A percentile compares a stretch with the other conserved stretches of the same genome.
Conservation (phyloP, 2,329 filamentous ascomycete species). For the Aspergillus proliferans region DNA sequence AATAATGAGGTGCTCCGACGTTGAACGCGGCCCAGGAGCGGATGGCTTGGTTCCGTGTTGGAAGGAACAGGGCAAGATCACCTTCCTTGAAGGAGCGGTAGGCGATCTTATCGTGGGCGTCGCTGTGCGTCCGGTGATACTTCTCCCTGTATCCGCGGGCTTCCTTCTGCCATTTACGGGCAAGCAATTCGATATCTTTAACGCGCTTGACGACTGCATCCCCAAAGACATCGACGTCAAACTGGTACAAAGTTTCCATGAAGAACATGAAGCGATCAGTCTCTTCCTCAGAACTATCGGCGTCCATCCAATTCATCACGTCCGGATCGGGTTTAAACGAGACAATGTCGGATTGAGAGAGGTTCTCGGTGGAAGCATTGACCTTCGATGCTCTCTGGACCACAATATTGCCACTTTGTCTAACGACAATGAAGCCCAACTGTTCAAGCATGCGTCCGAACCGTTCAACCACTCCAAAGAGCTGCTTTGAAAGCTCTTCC, state of each 20-base stretch:
- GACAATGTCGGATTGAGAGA: constrained; percentile 29
- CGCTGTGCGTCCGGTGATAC: constrained; percentile 70
- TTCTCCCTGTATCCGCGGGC: constrained; percentile 81
- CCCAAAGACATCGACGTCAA: constrained; percentile 77
- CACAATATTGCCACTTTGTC: constrained; percentile 65
- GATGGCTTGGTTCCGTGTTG: constrained; percentile 87
- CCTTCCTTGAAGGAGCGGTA: constrained; percentile 95
- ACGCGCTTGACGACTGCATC: constrained; percentile 83
- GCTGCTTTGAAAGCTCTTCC: constrained; percentile 74
- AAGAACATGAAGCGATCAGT: constrained; percentile 68
- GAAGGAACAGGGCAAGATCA: constrained; percentile 87
- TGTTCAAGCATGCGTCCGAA: constrained; percentile 78
- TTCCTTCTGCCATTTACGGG: constrained; percentile 89
- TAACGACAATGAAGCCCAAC: constrained; percentile 73
- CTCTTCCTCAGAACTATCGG: constrained; percentile 60
- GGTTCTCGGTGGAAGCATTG: constrained; percentile 32
- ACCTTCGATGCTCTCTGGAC: constrained; percentile 65
- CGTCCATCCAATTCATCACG: constrained; percentile 76
- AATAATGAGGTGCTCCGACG: constrained; percentile 93
- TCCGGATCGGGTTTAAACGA: constrained; percentile 56
- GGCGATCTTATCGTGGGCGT: constrained; percentile 92
- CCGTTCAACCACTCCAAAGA: constrained; percentile 79
- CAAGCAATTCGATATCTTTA: constrained; percentile 87
- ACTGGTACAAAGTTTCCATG: constrained; percentile 64
- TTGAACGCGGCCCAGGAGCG: constrained; percentile 98